Conservation (phyloP, 2,329 filamentous ascomycete genomes). For the Huntiella abstrusa region DNA sequence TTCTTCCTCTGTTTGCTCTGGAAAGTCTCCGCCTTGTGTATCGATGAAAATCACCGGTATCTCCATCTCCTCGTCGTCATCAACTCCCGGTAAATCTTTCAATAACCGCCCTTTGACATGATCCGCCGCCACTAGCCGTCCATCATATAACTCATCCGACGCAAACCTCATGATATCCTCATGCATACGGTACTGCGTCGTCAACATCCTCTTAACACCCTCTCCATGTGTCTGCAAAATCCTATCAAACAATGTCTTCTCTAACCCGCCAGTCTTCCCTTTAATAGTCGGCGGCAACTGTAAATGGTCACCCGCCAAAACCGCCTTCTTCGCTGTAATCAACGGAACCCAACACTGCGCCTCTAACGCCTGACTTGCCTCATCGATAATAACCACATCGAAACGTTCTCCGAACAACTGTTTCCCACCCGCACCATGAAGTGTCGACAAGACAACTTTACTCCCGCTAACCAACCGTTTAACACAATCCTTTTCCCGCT, state of each 20-base stretch:
- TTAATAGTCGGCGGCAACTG: constrained; percentile 93
- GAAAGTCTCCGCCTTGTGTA: constrained; percentile 85
- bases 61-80: constrained; percentile 66
- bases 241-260: constrained; percentile 85
- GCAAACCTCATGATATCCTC: constrained; percentile 90
- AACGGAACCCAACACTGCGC: constrained; percentile 94
- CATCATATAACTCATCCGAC: constrained; percentile 72
- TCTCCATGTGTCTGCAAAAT: constrained; percentile 65
- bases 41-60: constrained; percentile 89
- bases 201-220: constrained; percentile 82
- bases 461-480: constrained; percentile 54
- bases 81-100: constrained; percentile 38
- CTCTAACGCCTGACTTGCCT: constrained; percentile 87
- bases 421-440: constrained; percentile 78
- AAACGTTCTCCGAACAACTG: constrained; percentile 67
- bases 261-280: constrained; percentile 31
- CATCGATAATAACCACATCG: constrained; percentile 88
- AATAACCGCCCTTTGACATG: constrained; percentile 58
- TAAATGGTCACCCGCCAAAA: constrained; percentile 85
- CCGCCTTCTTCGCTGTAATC: constrained; percentile 59
- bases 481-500: constrained; percentile 68
- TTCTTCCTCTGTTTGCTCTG: constrained; percentile 51
- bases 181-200: constrained; percentile 96
- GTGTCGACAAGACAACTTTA: constrained; percentile 76
- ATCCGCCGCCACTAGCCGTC: constrained; percentile 62